phyloP scores from a whole-genome alignment of 1,139 yeast species.

The Geotrichum bryndzae region DNA sequence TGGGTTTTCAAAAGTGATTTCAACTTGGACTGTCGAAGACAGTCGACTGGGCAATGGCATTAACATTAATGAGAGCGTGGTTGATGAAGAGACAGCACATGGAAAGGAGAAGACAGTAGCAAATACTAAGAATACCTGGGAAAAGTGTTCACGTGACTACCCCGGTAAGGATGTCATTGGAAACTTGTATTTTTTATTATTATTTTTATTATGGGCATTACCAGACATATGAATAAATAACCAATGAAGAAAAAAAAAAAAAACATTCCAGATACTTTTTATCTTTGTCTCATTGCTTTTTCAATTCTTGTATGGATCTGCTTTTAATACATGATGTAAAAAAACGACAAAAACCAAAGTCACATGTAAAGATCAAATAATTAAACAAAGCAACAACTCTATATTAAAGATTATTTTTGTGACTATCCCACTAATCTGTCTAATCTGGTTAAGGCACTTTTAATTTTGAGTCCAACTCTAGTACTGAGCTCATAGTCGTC shows the following conservation, averaged over 20 bases:
- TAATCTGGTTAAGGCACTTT: constrained; percentile 51
- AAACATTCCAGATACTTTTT: too few species aligned
- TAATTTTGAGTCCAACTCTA: constrained; percentile 81
- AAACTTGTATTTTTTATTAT: too few species aligned
- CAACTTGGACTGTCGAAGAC: constrained; percentile 31
- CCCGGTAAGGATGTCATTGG: too few species aligned
- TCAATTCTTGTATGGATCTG: too few species aligned
- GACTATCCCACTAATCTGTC: constrained; percentile 2
- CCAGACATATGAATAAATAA: too few species aligned
- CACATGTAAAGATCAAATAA: too few species aligned
- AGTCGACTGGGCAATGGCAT: constrained; percentile 4
- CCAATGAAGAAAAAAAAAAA: too few species aligned
- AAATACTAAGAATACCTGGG: neutral
- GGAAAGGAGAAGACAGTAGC: neutral
- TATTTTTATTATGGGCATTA: too few species aligned
- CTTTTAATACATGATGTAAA: too few species aligned
- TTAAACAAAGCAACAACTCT: too few species aligned
- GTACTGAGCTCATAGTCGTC: constrained; percentile 93
- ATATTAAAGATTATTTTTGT: neutral
- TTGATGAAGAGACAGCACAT: neutral
- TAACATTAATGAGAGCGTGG: constrained; percentile 1
- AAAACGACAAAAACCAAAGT: too few species aligned
- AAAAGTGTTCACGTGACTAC: neutral
- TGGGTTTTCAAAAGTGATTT: constrained; percentile 38
- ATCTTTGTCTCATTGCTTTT: too few species aligned